phyloP scores from a whole-genome alignment of 202 grass and related monocot species.

The Saccharum hybrid region DNA sequence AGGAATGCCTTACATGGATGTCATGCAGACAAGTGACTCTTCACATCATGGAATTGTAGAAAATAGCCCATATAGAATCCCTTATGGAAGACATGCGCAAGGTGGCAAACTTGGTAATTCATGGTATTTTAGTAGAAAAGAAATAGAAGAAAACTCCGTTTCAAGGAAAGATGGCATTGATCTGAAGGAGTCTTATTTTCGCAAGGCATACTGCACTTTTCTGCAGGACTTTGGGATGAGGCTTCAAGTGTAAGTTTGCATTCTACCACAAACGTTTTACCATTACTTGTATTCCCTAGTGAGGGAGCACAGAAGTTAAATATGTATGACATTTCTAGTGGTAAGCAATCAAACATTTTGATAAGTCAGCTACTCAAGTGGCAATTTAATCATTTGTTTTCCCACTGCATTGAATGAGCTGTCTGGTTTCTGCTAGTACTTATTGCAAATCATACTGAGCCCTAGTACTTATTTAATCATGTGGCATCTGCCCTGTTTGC shows the following conservation, averaged over 20 bases:
- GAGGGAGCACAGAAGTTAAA: background rate
- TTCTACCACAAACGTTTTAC: slow-evolving; percentile 11
- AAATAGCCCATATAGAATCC: slow-evolving; percentile 69
- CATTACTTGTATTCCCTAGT: slow-evolving; percentile 34
- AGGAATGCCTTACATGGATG: slow-evolving; percentile 49
- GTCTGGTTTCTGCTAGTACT: slow-evolving; percentile 6
- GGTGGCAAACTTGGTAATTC: slow-evolving; percentile 59
- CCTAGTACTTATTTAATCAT: slow-evolving; percentile 31
- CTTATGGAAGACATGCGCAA: slow-evolving; percentile 54
- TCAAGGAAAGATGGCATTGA: slow-evolving; percentile 86
- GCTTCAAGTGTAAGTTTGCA: slow-evolving; percentile 91
- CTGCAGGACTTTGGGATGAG: slow-evolving; percentile 95
- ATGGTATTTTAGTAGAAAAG: slow-evolving; percentile 94
- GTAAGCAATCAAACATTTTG: background rate
- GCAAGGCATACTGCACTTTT: slow-evolving; percentile 95
- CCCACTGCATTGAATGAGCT: background rate
- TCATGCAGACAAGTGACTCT: slow-evolving; percentile 51
- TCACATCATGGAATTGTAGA: slow-evolving; percentile 68
- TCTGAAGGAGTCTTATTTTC: slow-evolving; percentile 83
- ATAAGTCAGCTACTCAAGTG: background rate
- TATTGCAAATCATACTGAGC: slow-evolving; percentile 6
- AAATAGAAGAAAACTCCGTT: slow-evolving; percentile 88
- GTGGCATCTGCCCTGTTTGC: background rate
- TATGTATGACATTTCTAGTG: slow-evolving; percentile 6
- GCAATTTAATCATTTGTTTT: background rate